A percentile compares a stretch with the other conserved stretches of the same genome.
phyloP scores from a whole-genome alignment of 805 yeast species.

The Kluyveromyces aestuarii region DNA sequence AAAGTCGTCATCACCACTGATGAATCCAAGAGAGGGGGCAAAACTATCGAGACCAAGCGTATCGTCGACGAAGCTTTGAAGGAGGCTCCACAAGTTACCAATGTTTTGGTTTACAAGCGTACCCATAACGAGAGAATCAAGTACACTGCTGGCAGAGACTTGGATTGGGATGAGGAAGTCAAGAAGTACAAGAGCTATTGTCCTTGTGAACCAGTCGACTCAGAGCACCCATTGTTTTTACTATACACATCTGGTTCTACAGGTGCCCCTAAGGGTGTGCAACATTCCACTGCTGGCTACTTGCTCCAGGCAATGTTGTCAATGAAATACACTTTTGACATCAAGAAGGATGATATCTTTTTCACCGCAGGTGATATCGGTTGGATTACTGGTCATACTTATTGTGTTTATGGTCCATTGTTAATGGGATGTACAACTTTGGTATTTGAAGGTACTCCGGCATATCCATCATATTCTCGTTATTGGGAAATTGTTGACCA shows the following conservation, averaged over 20 bases:
- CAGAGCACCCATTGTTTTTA: constrained; percentile 78
- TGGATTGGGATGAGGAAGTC: constrained; percentile 69
- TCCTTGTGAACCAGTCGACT: constrained; percentile 64
- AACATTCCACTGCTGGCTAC: constrained; percentile 75
- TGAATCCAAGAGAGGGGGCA: constrained; percentile 79
- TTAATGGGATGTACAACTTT: constrained; percentile 68
- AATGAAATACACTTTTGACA: constrained; percentile 68
- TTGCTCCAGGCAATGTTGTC: constrained; percentile 64
- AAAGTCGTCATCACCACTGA: constrained; percentile 70
- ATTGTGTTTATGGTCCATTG: constrained; percentile 75
- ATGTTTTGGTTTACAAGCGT: constrained; percentile 65
- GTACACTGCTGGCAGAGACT: constrained; percentile 55
- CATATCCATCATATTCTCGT: constrained; percentile 72
- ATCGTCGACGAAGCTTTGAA: constrained; percentile 73
- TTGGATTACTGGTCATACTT: constrained; percentile 87
- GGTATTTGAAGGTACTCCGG: constrained; percentile 82
- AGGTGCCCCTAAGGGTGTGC: constrained; percentile 83
- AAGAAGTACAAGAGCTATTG: constrained; percentile 56
- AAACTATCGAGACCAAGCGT: constrained; percentile 68
- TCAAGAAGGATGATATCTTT: constrained; percentile 62
- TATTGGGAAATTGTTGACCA: constrained; percentile 71
- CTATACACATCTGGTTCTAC: constrained; percentile 83
- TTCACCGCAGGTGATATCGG: constrained; percentile 90
- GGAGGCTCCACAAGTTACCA: constrained; percentile 54
- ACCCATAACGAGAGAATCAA: constrained; percentile 46